Evolutionary conservation across 768 basidiomycete species (phyloP), one percentile per base, ranked within the genome.

Genomic region (Royoungia palumana): DNA sequence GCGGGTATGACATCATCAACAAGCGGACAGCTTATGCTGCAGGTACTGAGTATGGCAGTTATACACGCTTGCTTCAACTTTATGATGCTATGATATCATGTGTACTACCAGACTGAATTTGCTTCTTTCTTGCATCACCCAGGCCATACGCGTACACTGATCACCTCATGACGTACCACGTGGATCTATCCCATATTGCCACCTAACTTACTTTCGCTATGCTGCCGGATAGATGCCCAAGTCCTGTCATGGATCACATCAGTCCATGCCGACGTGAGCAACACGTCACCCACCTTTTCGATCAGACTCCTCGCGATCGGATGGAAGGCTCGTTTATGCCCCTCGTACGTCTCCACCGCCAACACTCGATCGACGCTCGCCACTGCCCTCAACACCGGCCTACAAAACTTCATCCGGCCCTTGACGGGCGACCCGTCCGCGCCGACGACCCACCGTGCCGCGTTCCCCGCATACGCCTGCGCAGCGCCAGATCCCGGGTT

Each of bases 391-490:
- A 90, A 82, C 6, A 80, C 68, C 0, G 86, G 84, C 40, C 89
- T 68, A 65, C 89, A 90, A 70, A 89, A 89, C 63, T 91, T 90
- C 88, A 90, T 90, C 28, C 89, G 74, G 11, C 89, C 89, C 58
- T 87, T 85, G 47, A 91, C 70, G 22, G 79, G 68, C 21, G 75
- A 75, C 21, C 73, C 81, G 55, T 83, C 72, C 13, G 41, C 41
- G n/a, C 61, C 88, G 13, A 82, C 76, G 19, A 89, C 78, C 88
- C 89, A 90, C 22, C 77, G 72, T 0, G 73, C 78, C 1, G 83
- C 87, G 19, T 77, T 70, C 0, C 50, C 49, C 8, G 80, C 82
- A 53, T 79, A 80, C n/a, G 62, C 60, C 34, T 67, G 64, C 4
- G 85, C 83, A 1, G 73, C 74, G n/a, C 61, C 49, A 0, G 79